Evolutionary conservation across 2,329 filamentous ascomycete species (phyloP).

Genomic region (Phaeosphaeria sp.): DNA sequence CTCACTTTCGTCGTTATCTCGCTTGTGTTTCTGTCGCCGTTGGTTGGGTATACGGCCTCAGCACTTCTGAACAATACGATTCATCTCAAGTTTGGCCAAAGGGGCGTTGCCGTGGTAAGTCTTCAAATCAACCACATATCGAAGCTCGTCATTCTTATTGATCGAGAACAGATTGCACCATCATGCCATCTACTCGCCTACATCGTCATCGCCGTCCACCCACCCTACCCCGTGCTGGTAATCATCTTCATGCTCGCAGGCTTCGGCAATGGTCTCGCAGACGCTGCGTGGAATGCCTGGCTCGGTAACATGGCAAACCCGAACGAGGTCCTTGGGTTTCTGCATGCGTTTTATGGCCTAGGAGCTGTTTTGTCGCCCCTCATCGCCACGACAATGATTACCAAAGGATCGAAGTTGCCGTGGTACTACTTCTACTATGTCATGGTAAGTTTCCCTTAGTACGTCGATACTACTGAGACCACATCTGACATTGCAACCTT

Average conservation of each 20-base stretch:
- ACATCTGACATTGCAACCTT: neutral
- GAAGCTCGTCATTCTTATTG: neutral
- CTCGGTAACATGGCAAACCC: slow-evolving; percentile 75
- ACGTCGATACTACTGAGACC: neutral
- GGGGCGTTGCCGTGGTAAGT: slow-evolving; percentile 68
- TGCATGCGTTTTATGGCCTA: slow-evolving; percentile 75
- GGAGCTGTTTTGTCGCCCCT: slow-evolving; percentile 74
- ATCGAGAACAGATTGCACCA: slow-evolving; percentile 58
- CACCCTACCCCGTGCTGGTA: slow-evolving; percentile 72
- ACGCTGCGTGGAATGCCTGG: slow-evolving; percentile 65
- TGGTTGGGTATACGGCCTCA: slow-evolving; percentile 69
- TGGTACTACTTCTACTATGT: slow-evolving; percentile 83
- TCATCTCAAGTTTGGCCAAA: slow-evolving; percentile 71
- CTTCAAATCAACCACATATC: neutral
- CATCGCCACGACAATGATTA: slow-evolving; percentile 76
- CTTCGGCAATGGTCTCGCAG: slow-evolving; percentile 74
- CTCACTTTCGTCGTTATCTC: slow-evolving; percentile 70
- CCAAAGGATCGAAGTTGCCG: slow-evolving; percentile 59
- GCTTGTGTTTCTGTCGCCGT: slow-evolving; percentile 70
- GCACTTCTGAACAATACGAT: slow-evolving; percentile 70
- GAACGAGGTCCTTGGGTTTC: slow-evolving; percentile 75
- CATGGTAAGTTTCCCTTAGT: slow-evolving; percentile 62
- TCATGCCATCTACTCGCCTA: slow-evolving; percentile 70
- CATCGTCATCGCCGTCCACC: slow-evolving; percentile 69
- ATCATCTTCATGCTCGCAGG: slow-evolving; percentile 71